Base-by-base conservation (phyloP, 208 protist species). In the Leishmania mexicana region DNA sequence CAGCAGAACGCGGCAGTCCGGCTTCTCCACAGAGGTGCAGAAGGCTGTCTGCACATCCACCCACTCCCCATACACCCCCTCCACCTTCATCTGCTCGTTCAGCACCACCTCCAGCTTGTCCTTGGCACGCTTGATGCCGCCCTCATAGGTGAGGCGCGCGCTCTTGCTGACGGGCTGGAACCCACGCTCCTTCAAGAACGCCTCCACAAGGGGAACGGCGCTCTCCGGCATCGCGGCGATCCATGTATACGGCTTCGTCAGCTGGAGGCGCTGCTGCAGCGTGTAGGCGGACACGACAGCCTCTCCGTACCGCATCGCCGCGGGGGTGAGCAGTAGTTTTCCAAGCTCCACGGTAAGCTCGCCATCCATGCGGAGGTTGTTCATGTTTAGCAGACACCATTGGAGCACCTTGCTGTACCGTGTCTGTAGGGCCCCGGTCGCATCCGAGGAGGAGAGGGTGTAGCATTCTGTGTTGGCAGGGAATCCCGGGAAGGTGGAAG, bases 351-450 rank as follows among this genome's bases (percentile, higher is more conserved):
- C 75, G 74, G 80, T 85, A 3, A 98, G 85, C 86, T 98, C 95
- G 31, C 93, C 94, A 83, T 98, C 95, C 92, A 98, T 96, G 78
- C 94, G 92, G 57, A 98, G 79, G 85, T 97, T 98, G 83, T 81
- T 90, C 91, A 98, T 95, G 86, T 98, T 98, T 54, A 98, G 84
- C 75, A 93, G 86, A 80, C 95, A 98, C 95, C 95, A 98, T 87
- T 98, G 95, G 70, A 98, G 88, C 57, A 96, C 95, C 78, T 97
- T 97, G 87, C 93, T 97, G 80, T 93, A 97, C 57, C 95, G 87
- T 21, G 93, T 83, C 76, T 92, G 91, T 65, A 94, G 70, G 4
- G 94, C 87, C 7, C 91, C 87, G 47, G 90, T 84, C 15, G 93
- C 89, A 72, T 94, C 90, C 2, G 93, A 91, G 75, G 87, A 81